Base-by-base conservation (phyloP, 2,329 filamentous ascomycete species). In the Arachnopeziza araneosa region DNA sequence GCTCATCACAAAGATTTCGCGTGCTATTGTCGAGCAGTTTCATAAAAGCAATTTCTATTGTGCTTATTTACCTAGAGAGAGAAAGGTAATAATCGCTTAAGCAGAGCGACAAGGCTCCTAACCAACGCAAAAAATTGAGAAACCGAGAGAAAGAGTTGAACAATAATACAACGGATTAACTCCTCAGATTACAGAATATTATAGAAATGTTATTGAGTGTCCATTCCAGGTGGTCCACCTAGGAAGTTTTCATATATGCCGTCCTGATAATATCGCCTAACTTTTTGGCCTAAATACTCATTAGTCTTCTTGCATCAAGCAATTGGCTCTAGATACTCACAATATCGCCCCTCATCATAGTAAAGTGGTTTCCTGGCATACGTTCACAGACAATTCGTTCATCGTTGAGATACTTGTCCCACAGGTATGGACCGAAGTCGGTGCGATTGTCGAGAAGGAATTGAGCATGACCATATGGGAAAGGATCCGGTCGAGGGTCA, bases 281-380 rank as follows among this genome's bases (percentile, higher is more conserved):
- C 4, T 8, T 44, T 44, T 44, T 44, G 36, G 6, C 36, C 36
- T 44, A 44, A 19, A 19, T 44, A 44, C n/a, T n/a, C n/a, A 19
- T 44, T 44, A 44, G 36, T 12, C 6, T 44, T 14, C 26, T 44
- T 52, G 52, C 36, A 51, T 1, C 17, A 8, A 21, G 44, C 12
- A 22, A 52, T 23, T 52, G 32, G 19, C 9, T 24, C 44, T 44
- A 52, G 26, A 21, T 32, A 66, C 76, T 76, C 74, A 79, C 78
- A 63, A 75, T 70, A 56, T 76, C 74, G 63, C 84, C 85, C 72
- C 87, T 84, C 86, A 91, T 90, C 87, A 90, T 90, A 22, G 81
- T 84, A 75, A 91, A 90, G 75, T 90, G 87, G 69, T 90, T 88
- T 1, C 86, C 88, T 19, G 83, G 83, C 84, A 89, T 88, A 68